Evolutionary conservation across 805 yeast species (phyloP), one percentile per base, ranked within the genome.

Genomic region (Alloascoidea hylecoeti): DNA sequence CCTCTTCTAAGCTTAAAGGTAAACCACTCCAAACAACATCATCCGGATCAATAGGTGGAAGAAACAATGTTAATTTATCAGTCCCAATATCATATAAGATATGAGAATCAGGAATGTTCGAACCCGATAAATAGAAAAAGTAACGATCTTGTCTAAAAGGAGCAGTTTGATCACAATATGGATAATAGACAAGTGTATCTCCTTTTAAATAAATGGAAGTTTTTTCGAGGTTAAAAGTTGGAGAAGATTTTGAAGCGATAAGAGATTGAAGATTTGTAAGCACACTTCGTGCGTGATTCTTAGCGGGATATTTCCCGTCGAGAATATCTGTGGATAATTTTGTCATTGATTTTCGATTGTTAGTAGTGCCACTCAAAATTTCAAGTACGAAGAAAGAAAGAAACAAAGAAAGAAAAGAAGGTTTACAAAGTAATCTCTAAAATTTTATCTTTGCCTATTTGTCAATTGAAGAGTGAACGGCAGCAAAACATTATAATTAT

Each of bases 11-110:
- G 32, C 72, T 61, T 38, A 84, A 44, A 3, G 98, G 98, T 57
- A 79, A 51, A 0, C 98, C 98, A 41, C 92, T 78, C 98, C 98
- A 89, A 85, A 92, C 80, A 33, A 89, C 80, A 52, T 84, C 96
- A 34, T 92, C 97, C 34, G 68, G 60, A 51, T 86, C 95, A 32
- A 89, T 66, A 38, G 80, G 71, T 1, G 97, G 96, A 38, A 92
- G 63, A 50, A 80, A 89, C 17, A 89, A 60, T 0, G 77, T 73
- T 43, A 85, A 63, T 38, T 72, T 66, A 34, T 78, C 83, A 4
- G 56, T 46, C 2, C 46, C 50, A 30, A 75, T 49, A 36, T 72
- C 63, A 51, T 70, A 89, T 16, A 80, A 58, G 1, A 84, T 68
- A 47, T 73, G 78, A 23, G 80, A 66, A 1, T 92, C 94, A 0